phyloP scores from a whole-genome alignment of 2,329 filamentous ascomycete genomes.

The Emericellopsis atlantica region DNA sequence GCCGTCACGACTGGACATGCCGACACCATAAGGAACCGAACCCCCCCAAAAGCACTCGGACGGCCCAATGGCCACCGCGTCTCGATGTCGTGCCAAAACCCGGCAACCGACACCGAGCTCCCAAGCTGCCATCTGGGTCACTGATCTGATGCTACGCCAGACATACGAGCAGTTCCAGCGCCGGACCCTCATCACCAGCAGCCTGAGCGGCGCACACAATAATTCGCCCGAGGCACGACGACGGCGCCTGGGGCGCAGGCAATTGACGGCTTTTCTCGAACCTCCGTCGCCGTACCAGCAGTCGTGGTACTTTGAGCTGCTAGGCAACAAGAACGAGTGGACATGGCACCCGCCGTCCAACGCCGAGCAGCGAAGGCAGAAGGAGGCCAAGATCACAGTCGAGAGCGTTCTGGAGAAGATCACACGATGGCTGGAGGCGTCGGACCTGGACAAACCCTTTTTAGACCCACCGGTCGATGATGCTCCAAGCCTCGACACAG shows the following conservation, averaged over 20 bases:
- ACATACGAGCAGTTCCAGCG: constrained; percentile 18
- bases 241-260: constrained; percentile 33
- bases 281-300: constrained; percentile 21
- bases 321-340: constrained; percentile 32
- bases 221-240: constrained; percentile 43
- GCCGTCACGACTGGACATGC: no score
- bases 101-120: constrained; percentile 5
- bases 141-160: constrained; percentile 17
- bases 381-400: constrained; percentile 7
- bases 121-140: constrained; percentile 15
- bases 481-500: not conserved
- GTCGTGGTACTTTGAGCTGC: constrained; percentile 32
- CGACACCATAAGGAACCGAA: no score
- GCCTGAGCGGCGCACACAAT: constrained; percentile 28
- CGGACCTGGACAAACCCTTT: constrained; percentile 9
- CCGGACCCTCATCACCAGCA: constrained; percentile 6
- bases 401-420: constrained; percentile 12
- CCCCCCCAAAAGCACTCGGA: no score
- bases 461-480: constrained; percentile 4
- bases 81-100: constrained; percentile 12
- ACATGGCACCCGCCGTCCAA: constrained; percentile 36
- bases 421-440: constrained; percentile 14
- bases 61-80: constrained; percentile 5
- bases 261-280: constrained; percentile 37
- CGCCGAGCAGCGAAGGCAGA: constrained; percentile 12